These are phyloP conservation scores for Zygosaccharomyces gambellarensis DNA, from an alignment of 805 yeast species.

Conservation along the genomic window DNA sequence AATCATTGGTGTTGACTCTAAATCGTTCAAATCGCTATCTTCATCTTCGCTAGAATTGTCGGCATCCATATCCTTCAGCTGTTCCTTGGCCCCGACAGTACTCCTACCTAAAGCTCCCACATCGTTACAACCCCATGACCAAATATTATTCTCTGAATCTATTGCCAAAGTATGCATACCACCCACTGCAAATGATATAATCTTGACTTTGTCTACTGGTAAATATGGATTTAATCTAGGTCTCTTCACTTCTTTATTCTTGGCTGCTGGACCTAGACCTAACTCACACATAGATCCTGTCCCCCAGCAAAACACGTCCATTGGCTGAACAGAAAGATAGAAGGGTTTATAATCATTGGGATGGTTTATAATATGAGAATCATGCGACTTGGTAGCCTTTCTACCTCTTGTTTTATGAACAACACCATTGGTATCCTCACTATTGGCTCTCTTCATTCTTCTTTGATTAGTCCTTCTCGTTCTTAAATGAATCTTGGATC, in stretches of 20 bases:
- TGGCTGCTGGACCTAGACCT: slow-evolving; percentile 94
- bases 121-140: slow-evolving; percentile 99
- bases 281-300: slow-evolving; percentile 96
- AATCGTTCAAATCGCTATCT: slow-evolving; percentile 82
- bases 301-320: slow-evolving; percentile 92
- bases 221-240: slow-evolving; percentile 86
- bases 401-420: slow-evolving; percentile 11
- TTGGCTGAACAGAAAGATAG: slow-evolving; percentile 36
- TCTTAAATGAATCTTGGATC: not conserved
- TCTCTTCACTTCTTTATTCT: slow-evolving; percentile 88
- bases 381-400: slow-evolving; percentile 20
- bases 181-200: slow-evolving; percentile 88
- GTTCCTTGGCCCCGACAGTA: slow-evolving; percentile 60
- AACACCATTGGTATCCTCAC: slow-evolving; percentile 10
- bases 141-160: slow-evolving; percentile 68
- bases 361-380: slow-evolving; percentile 26
- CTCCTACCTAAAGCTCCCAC: slow-evolving; percentile 88
- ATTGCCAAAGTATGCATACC: slow-evolving; percentile 92
- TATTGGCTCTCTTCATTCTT: slow-evolving; percentile 28
- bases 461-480: not conserved
- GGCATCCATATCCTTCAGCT: slow-evolving; percentile 62
- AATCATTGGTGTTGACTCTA: slow-evolving; percentile 81
- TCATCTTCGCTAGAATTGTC: slow-evolving; percentile 56
- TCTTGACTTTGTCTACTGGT: slow-evolving; percentile 54
- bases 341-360: slow-evolving; percentile 35